Base-by-base conservation (phyloP, 2,329 filamentous ascomycete genomes). In the Xylariaceae sp. region DNA sequence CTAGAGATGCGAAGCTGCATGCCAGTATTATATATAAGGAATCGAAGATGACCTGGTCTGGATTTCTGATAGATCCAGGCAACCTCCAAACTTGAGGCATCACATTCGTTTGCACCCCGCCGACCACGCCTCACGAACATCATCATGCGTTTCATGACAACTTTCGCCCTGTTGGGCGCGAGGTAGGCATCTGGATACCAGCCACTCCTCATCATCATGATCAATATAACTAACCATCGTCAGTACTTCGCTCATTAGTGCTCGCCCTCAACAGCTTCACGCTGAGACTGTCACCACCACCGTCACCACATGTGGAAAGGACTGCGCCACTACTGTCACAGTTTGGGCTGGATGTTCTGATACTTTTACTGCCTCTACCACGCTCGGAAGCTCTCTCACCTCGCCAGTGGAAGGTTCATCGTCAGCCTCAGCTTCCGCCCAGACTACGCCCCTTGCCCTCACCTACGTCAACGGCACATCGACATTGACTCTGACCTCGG, bases 311-410 rank as follows among this genome's bases (percentile, higher is more conserved):
- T 72, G 69, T 53, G 69, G 63, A 9, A 18, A n/a, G 39, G 60
- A 58, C 17, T 72, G 70, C 53, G 68, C 65, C 2, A 67, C 68
- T 2, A 71, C 68, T 8, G 65, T 69, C 11, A 72, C 71, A 13
- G 63, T 71, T 11, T 66, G 58, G 55, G 56, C 61, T 9, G 65
- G 61, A 48, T 73, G 71, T 44, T 65, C 67, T 44, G 57, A 53
- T 42, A 61, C 54, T 39, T 62, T 58, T 5, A 65, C 60, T 42
- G 18, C 64, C 9, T 62, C 65, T 15, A 47, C 62, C 5, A 55
- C 61, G 9, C 37, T 57, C 13, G 64, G 58, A 44, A 63, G 55
- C 37, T 68, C 66, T 7, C 52, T 61, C 11, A 66, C 61, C 8
- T 59, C 61, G 37, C 15, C 53, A 44, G 53, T 44, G 47, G 53